Base-by-base conservation (phyloP, 1,139 yeast genomes). In the Debaryomyces sp. region DNA sequence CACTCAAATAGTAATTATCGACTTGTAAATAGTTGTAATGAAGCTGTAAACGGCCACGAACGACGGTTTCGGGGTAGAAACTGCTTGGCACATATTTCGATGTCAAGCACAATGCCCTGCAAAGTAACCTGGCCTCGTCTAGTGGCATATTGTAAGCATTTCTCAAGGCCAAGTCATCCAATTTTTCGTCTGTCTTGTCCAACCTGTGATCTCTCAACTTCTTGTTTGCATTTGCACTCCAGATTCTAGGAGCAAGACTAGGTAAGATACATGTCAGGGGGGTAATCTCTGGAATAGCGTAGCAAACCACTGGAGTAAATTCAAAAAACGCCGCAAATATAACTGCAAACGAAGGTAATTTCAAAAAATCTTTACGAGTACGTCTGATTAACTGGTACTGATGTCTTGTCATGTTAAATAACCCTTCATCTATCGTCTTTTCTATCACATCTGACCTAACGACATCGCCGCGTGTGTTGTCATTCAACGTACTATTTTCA, bases 211-310 rank as follows among this genome's bases (percentile, higher is more conserved):
- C 49, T 10, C 41, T 41, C 6, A 59, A 40, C 18, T 43, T 38
- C 7, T 38, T 35, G 12, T 43, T 48, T 6, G 58, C 45, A 5
- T 50, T 50, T 5, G 54, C 48, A 27, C 55, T 56, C 77, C 77
- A 72, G 21, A 75, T 43, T 32, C 74, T 59, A 0, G 78, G 76
- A 34, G 73, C 56, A 13, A 81, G 65, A 2, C 72, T 68, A 0
- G 90, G 90, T 43, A 84, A 68, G 5, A 81, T 70, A 64, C 95
- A 88, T 0, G 94, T 87, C 54, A 79, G 77, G 0, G 95, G 95
- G 1, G 89, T 77, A 12, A 87, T 60, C 48, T 78, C 78, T 0
- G 95, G 95, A 46, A 86, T 66, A 1, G 73, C 55, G 50, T 76
- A 77, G 52, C 89, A 81, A 3, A 87, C 50, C 0, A 84, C 41